Conservation (phyloP, 208 protist genomes). For the Strigomonas culicis region DNA sequence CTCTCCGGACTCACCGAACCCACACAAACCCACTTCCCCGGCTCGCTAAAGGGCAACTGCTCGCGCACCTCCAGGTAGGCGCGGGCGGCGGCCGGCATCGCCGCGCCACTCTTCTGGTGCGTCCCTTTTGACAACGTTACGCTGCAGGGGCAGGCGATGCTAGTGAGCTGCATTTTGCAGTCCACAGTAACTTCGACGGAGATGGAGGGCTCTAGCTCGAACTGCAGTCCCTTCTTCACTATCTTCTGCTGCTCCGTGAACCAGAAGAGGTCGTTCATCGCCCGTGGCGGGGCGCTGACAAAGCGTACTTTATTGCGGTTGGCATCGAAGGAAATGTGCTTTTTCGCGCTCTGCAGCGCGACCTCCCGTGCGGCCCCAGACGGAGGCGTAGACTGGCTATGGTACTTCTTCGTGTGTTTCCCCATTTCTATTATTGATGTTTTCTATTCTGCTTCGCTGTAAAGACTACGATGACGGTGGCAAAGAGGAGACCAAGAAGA, state of each 20-base stretch:
- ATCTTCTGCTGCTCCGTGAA: conserved; percentile 68
- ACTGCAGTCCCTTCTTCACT: conserved; percentile 69
- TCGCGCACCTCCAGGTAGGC: conserved; percentile 15
- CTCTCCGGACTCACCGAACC: conserved; percentile 27
- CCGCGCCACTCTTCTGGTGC: not conserved
- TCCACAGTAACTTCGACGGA: conserved; percentile 58
- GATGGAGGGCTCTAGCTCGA: conserved; percentile 72
- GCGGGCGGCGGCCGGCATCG: not conserved
- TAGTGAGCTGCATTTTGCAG: conserved; percentile 67
- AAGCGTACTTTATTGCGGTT: conserved; percentile 67
- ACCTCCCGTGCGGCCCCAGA: too few species aligned
- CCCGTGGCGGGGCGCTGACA: conserved; percentile 64
- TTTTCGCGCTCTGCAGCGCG: not conserved
- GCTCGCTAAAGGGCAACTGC: conserved; percentile 2
- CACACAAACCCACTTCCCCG: conserved; percentile 32
- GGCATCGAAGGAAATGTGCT: conserved; percentile 60
- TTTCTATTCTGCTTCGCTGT: too few species aligned
- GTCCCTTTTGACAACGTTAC: not conserved
- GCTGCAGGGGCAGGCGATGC: conserved; percentile 13
- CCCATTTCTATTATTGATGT: too few species aligned
- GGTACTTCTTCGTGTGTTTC: too few species aligned
- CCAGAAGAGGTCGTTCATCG: conserved; percentile 75
- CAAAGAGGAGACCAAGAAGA: too few species aligned
- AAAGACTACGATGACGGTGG: too few species aligned
- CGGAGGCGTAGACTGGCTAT: too few species aligned